Evolutionary conservation across 148 eudicot species (phyloP).

Genomic region (Spergularia bocconei): DNA sequence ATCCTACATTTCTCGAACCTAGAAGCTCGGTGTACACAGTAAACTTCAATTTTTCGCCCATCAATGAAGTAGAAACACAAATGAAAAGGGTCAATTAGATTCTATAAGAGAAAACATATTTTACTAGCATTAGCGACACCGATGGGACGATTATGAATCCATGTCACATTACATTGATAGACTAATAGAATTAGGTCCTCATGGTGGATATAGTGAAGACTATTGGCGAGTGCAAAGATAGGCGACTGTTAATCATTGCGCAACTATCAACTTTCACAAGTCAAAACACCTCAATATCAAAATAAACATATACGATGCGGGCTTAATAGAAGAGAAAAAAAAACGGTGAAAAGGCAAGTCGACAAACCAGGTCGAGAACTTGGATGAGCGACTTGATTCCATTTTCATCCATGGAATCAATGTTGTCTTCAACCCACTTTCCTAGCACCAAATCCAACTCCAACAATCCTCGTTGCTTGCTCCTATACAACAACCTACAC

Average conservation of each 20-base stretch:
- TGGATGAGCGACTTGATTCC: slow-evolving; percentile 71
- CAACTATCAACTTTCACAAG: background rate
- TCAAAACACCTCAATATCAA: background rate
- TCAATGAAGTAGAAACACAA: too few species aligned
- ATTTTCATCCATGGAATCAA: slow-evolving; percentile 74
- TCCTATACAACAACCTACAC: slow-evolving; percentile 77
- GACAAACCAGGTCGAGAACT: slow-evolving; percentile 85
- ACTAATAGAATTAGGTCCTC: background rate
- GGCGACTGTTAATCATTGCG: background rate
- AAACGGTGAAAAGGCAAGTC: background rate
- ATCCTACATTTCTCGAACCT: too few species aligned
- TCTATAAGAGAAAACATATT: background rate
- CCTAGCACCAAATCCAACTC: slow-evolving; percentile 95
- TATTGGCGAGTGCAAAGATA: background rate
- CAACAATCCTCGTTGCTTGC: slow-evolving; percentile 92
- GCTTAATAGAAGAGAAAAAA: background rate
- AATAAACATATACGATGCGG: background rate
- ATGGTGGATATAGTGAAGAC: background rate
- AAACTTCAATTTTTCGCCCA: too few species aligned
- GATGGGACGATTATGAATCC: too few species aligned
- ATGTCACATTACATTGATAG: too few species aligned
- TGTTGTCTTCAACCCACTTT: slow-evolving; percentile 89
- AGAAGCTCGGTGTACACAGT: too few species aligned
- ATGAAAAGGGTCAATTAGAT: too few species aligned
- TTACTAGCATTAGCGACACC: background rate